Conservation (phyloP, 768 basidiomycete genomes). For the Boletus sensibilis region DNA sequence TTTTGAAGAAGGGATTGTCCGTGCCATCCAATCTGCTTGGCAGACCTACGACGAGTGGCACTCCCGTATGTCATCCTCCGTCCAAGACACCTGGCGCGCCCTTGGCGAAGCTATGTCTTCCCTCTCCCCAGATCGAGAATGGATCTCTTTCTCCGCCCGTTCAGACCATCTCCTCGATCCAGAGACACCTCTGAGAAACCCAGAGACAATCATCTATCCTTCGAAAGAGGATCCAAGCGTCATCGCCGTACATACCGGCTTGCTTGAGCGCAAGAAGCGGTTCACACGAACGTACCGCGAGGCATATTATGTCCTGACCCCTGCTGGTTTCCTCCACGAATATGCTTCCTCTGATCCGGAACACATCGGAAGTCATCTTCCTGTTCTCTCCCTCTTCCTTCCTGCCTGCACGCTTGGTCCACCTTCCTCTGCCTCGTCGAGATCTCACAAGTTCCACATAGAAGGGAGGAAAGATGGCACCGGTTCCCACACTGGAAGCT, state of each 20-base stretch:
- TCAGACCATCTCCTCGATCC: slow-evolving; percentile 95
- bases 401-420: slow-evolving; percentile 96
- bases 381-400: slow-evolving; percentile 85
- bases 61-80: slow-evolving; percentile 68
- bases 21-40: slow-evolving; percentile 95
- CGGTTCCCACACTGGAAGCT: slow-evolving; percentile 59
- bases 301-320: slow-evolving; percentile 87
- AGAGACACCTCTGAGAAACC: slow-evolving; percentile 89
- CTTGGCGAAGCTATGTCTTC: slow-evolving; percentile 75
- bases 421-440: slow-evolving; percentile 63
- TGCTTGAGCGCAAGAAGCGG: slow-evolving; percentile 93
- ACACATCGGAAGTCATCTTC: slow-evolving; percentile 46
- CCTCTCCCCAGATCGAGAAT: slow-evolving; percentile 85
- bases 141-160: slow-evolving; percentile 92
- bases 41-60: slow-evolving; percentile 95
- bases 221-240: slow-evolving; percentile 88
- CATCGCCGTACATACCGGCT: slow-evolving; percentile 81
- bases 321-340: slow-evolving; percentile 96
- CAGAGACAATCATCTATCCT: slow-evolving; percentile 77
- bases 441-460: slow-evolving; percentile 95
- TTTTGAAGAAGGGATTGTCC: slow-evolving; percentile 96
- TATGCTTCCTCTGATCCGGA: slow-evolving; percentile 76
- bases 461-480: slow-evolving; percentile 85
- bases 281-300: slow-evolving; percentile 87
- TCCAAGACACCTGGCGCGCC: slow-evolving; percentile 71